Conservation (phyloP, 2,329 filamentous ascomycete species). For the Daldinia sp. region DNA sequence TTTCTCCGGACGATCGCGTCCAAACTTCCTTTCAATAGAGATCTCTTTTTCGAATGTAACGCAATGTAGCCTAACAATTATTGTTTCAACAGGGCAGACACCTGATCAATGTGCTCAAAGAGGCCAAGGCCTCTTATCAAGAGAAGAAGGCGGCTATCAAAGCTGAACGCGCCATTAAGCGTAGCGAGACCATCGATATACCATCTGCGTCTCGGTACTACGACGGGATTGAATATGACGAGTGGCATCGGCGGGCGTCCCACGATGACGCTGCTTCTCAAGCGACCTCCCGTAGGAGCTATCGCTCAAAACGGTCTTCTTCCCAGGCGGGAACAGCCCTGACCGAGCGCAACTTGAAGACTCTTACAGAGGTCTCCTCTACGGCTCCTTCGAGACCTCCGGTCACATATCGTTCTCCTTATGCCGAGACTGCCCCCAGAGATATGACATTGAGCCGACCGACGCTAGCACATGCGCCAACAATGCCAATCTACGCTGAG, state of each 20-base stretch:
- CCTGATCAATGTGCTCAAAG: constrained; percentile 89
- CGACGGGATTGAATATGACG: constrained; percentile 49
- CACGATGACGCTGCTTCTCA: constrained; percentile 54
- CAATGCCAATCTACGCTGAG: constrained; percentile 43
- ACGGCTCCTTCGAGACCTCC: constrained; percentile 60
- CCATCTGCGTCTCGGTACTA: constrained; percentile 48
- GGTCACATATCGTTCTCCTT: constrained; percentile 54
- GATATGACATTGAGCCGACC: constrained; percentile 59
- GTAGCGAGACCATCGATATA: constrained; percentile 69
- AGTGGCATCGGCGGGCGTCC: constrained; percentile 44
- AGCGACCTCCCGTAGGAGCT: constrained; percentile 59
- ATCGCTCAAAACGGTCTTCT: constrained; percentile 54
- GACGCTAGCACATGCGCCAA: constrained; percentile 52
- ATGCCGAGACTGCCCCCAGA: constrained; percentile 59
- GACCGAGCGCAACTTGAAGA: constrained; percentile 65
- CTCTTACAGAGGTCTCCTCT: constrained; percentile 65
- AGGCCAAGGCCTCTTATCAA: constrained; percentile 87
- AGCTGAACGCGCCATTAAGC: constrained; percentile 69
- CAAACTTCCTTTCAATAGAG: not conserved
- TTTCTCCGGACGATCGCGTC: not conserved
- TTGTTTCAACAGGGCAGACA: constrained; percentile 78
- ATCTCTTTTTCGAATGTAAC: not conserved
- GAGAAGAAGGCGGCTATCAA: constrained; percentile 88
- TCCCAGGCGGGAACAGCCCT: constrained; percentile 57
- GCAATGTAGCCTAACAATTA: constrained; percentile 23